phyloP scores from a whole-genome alignment of 768 basidiomycete species.

The Tricholoma furcatifolium region DNA sequence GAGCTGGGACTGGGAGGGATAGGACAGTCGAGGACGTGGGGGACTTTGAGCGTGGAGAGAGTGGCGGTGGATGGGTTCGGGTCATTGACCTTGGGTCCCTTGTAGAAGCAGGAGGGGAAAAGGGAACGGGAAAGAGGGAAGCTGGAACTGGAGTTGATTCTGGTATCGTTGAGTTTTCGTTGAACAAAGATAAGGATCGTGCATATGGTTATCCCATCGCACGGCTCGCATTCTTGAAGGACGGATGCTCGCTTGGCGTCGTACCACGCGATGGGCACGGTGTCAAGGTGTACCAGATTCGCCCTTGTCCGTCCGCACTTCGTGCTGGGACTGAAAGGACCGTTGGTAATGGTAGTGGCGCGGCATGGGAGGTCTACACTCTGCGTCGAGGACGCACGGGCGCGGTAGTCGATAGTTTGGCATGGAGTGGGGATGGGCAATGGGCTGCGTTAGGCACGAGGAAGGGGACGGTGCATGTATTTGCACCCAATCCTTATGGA shows the following conservation, averaged over 20 bases:
- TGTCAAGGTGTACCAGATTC: slow-evolving; percentile 14
- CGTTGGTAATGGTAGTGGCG: not conserved
- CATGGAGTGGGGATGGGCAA: slow-evolving; percentile 55
- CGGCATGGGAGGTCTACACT: slow-evolving; percentile 58
- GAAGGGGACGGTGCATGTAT: slow-evolving; percentile 68
- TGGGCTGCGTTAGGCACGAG: slow-evolving; percentile 71
- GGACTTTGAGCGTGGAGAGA: slow-evolving; percentile 6
- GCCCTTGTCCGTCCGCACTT: too few relatives aligned
- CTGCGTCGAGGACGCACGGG: slow-evolving; percentile 71
- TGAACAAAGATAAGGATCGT: slow-evolving; percentile 31
- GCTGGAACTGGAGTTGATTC: slow-evolving; percentile 19
- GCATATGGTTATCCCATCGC: slow-evolving; percentile 36
- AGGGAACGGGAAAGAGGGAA: not conserved
- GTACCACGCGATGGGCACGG: slow-evolving; percentile 56
- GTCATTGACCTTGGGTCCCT: slow-evolving; percentile 52
- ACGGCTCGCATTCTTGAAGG: slow-evolving; percentile 46
- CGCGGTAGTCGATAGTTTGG: slow-evolving; percentile 56
- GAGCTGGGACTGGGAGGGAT: slow-evolving; percentile 9
- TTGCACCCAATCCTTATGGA: slow-evolving; percentile 75
- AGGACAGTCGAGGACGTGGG: slow-evolving; percentile 19
- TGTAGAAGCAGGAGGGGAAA: not conserved
- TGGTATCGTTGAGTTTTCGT: slow-evolving; percentile 45
- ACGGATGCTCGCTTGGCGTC: slow-evolving; percentile 52
- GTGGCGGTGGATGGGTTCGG: slow-evolving; percentile 31
- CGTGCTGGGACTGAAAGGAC: too few relatives aligned